phyloP scores from a whole-genome alignment of 805 yeast species.

The Saccharomycopsis schoenii region DNA sequence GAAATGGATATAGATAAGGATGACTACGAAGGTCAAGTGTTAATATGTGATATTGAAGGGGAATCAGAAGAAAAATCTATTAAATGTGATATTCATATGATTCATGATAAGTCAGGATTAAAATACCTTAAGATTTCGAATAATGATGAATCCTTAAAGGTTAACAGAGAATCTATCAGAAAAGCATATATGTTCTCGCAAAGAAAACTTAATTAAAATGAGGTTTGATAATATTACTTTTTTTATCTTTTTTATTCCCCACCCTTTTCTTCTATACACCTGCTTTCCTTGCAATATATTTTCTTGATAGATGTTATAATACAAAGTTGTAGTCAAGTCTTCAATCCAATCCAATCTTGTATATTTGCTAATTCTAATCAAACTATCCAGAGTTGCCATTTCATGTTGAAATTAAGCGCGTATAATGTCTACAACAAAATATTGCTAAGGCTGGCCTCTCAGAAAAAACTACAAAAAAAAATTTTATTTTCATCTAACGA shows the following conservation, averaged over 20 bases:
- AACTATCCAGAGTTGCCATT: neutral
- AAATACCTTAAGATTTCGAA: neutral
- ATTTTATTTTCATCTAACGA: neutral
- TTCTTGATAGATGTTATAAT: neutral
- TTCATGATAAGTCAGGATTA: neutral
- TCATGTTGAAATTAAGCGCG: neutral
- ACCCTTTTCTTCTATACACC: neutral
- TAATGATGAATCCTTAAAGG: neutral
- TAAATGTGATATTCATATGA: constrained; percentile 21
- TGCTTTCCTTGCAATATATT: neutral
- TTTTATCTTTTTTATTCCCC: neutral
- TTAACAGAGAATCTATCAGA: neutral
- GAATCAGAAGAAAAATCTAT: constrained; percentile 69
- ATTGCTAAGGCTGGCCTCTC: neutral
- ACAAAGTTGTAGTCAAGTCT: too few relatives aligned
- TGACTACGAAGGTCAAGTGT: constrained; percentile 21
- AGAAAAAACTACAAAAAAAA: neutral
- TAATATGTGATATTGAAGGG: constrained; percentile 73
- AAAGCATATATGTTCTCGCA: neutral
- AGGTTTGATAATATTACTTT: neutral
- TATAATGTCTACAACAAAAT: neutral
- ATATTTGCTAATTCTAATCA: too few relatives aligned
- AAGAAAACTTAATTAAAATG: neutral
- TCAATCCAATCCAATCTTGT: too few relatives aligned
- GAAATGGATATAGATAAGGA: constrained; percentile 19